Evolutionary conservation across 192 early-diverging fungal genomes (phyloP).

Genomic region (Helicostylum pulchrum): DNA sequence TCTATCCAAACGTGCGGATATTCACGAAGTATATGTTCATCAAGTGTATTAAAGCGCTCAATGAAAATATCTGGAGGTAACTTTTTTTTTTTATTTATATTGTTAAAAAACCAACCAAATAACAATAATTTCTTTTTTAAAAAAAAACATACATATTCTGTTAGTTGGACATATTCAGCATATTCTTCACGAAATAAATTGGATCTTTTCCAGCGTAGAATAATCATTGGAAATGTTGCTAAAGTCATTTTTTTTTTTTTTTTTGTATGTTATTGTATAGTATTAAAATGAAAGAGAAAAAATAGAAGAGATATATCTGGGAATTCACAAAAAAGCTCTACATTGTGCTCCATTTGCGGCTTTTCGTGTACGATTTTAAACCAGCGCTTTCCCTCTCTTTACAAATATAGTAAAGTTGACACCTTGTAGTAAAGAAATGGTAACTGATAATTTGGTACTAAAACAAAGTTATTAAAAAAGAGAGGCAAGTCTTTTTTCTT

Average conservation of each 20-base stretch:
- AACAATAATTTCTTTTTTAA: neutral
- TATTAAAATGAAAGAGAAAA: neutral
- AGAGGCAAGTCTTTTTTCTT: neutral
- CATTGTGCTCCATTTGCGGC: neutral
- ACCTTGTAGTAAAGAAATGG: neutral
- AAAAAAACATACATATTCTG: constrained; percentile 11
- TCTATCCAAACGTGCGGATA: constrained; percentile 20
- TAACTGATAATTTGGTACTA: neutral
- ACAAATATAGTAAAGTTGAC: neutral
- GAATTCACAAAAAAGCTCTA: neutral
- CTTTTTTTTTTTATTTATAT: neutral
- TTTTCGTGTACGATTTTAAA: no score
- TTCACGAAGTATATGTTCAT: neutral
- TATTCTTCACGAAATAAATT: neutral
- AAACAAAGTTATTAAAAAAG: neutral
- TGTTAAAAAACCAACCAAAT: neutral
- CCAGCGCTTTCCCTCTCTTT: no score
- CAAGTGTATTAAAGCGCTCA: constrained; percentile 6
- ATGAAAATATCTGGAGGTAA: constrained; percentile 11
- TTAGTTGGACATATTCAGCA: neutral
- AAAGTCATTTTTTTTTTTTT: constrained; percentile 13
- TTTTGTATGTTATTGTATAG: neutral
- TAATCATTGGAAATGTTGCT: constrained; percentile 14
- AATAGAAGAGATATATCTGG: constrained; percentile 13
- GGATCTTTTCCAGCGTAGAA: constrained; percentile 1